These are phyloP conservation scores for Cladorrhinum samala DNA, from an alignment of 495 filamentous ascomycete genomes.

Conservation along the genomic window DNA sequence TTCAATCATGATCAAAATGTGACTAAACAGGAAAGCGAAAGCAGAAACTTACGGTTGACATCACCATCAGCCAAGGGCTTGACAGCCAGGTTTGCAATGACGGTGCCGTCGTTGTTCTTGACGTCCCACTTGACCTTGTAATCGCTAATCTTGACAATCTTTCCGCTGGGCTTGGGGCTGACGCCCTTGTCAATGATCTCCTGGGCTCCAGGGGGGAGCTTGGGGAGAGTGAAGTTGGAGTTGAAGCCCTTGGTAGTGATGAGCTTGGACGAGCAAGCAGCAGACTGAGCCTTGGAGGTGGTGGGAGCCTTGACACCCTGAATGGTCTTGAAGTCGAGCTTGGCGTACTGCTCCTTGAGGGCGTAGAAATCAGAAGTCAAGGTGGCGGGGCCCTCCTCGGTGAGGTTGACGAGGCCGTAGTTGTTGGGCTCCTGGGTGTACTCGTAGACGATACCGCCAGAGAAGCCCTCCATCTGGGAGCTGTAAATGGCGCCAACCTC, in stretches of 20 bases:
- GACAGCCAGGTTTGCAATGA: constrained; percentile 33
- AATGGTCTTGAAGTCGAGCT: constrained; percentile 62
- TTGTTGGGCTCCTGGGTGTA: constrained; percentile 66
- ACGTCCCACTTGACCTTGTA: constrained; percentile 36
- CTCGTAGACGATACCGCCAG: constrained; percentile 86
- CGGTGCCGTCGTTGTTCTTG: constrained; percentile 33
- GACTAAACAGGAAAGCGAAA: constrained; percentile 1
- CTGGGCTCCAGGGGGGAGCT: constrained; percentile 35
- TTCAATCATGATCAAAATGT: background rate
- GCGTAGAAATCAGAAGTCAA: constrained; percentile 69
- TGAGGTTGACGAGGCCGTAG: constrained; percentile 71
- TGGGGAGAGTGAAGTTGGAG: constrained; percentile 70
- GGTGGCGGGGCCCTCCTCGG: constrained; percentile 55
- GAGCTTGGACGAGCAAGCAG: constrained; percentile 53
- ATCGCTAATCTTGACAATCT: constrained; percentile 36
- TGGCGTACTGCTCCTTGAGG: constrained; percentile 64
- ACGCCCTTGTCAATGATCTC: constrained; percentile 52
- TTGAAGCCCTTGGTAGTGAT: constrained; percentile 60
- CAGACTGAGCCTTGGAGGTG: constrained; percentile 47
- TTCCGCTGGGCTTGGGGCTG: constrained; percentile 32
- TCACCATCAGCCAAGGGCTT: constrained; percentile 37
- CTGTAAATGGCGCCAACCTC: constrained; percentile 80
- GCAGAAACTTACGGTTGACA: constrained; percentile 28
- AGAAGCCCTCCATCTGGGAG: constrained; percentile 69
- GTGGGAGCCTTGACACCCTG: constrained; percentile 48